Evolutionary conservation across 805 yeast genomes (phyloP), one percentile per base, ranked within the genome.

Genomic region (Scheffersomyces ergatensis): DNA sequence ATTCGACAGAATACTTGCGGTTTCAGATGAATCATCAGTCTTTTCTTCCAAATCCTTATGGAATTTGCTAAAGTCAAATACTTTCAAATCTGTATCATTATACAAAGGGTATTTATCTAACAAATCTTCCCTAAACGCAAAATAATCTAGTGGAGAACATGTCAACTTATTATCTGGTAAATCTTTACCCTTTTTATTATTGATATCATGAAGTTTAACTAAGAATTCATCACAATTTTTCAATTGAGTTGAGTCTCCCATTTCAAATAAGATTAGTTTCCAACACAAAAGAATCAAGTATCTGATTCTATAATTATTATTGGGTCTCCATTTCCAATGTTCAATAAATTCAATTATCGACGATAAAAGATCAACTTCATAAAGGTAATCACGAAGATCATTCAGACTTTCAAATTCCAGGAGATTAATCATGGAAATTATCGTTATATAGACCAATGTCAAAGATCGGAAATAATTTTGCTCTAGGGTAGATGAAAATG

Each of bases 101-200:
- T 4, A 83, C 4, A 86, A 65, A 0, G 99, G 97, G 55, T 81
- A 92, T 45, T 95, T 75, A 9, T 88, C 76, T 3, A 72, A 59
- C 2, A 90, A 58, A 44, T 88, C 95, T 38, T 85, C 86, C 45
- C 89, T 71, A 54, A 86, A 89, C 5, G 85, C 80, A 53, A 80
- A 82, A 55, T 87, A 92, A 48, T 90, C 96, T n/a, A 87, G 61
- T 0, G 96, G 96, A 0, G 96, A 82, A 8, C 90, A 82, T 0
- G 71, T 62, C 36, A 74, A 63, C 37, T 55, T 57, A 35, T 51
- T 58, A 30, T 65, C 48, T 4, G 46, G 38, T 21, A 53, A 30
- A 23, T 45, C 53, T 21, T 49, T 55, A 23, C 46, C 60, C 20
- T 38, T 50, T 36, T 46, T 61, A 44, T 46, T 58, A 34, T 47